Percentiles rank a stretch among this genome's conserved stretches.
phyloP scores from a whole-genome alignment of 2,329 filamentous ascomycete species.

The Aaosphaeria arxii region DNA sequence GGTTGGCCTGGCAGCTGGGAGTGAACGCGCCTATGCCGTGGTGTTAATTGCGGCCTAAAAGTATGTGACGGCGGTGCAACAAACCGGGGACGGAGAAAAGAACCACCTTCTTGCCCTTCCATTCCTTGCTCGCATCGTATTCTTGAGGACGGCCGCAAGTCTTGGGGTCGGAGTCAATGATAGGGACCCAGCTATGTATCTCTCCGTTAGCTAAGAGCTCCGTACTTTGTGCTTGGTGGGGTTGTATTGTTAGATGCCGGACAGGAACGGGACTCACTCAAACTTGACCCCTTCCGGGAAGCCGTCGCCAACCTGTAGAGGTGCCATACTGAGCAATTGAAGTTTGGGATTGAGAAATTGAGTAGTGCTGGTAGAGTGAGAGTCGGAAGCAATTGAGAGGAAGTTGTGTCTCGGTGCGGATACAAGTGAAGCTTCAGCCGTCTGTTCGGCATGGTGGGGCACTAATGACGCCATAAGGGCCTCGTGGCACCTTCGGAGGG shows the following conservation, averaged over 20 bases:
- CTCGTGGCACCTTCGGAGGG: too few relatives aligned
- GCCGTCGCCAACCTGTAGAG: conserved; percentile 74
- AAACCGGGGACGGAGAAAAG: conserved; percentile 65
- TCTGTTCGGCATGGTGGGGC: too few relatives aligned
- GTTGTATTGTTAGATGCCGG: neutral
- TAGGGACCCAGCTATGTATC: conserved; percentile 67
- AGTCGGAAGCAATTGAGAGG: neutral
- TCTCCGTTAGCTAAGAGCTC: neutral
- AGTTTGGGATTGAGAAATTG: neutral
- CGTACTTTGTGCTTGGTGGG: neutral
- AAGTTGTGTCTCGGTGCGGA: neutral
- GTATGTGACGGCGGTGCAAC: conserved; percentile 8
- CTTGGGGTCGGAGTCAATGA: conserved; percentile 68
- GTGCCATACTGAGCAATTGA: conserved; percentile 50
- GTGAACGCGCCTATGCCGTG: conserved; percentile 67
- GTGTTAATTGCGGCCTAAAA: conserved; percentile 9
- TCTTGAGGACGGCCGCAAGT: conserved; percentile 74
- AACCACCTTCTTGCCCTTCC: conserved; percentile 68
- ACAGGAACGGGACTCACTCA: conserved; percentile 50
- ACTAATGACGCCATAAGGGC: too few relatives aligned
- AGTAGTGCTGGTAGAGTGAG: neutral
- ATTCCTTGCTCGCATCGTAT: conserved; percentile 78
- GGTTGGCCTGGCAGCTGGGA: conserved; percentile 76
- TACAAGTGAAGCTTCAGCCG: too few relatives aligned
- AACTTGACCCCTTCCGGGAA: conserved; percentile 82